Conservation (phyloP, 495 filamentous ascomycete genomes). For the Penicillium macrosclerotiorum region DNA sequence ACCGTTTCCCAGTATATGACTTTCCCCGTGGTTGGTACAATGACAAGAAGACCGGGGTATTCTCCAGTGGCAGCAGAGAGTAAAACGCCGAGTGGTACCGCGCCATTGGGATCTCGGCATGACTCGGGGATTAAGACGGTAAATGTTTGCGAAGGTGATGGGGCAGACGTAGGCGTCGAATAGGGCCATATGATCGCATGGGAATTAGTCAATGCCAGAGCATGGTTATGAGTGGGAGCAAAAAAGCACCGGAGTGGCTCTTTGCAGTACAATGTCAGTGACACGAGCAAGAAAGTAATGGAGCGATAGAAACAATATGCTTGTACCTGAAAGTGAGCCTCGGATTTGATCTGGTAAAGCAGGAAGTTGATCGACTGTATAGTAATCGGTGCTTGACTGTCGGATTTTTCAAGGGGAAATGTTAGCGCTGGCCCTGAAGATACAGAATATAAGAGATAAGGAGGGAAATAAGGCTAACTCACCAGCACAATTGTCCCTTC, state of each 20-base stretch:
- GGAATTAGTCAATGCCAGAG: slow-evolving; percentile 71
- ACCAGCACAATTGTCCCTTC: slow-evolving; percentile 66
- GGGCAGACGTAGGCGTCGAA: slow-evolving; percentile 47
- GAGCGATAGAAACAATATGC: slow-evolving; percentile 5
- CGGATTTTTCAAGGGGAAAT: too few species aligned
- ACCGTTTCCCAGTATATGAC: slow-evolving; percentile 95
- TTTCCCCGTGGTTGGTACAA: slow-evolving; percentile 79
- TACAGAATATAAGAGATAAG: slow-evolving; percentile 3
- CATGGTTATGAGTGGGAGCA: slow-evolving; percentile 66
- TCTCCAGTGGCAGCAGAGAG: slow-evolving; percentile 70
- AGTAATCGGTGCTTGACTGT: slow-evolving; percentile 84
- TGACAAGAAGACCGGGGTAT: slow-evolving; percentile 78
- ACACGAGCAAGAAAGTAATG: not conserved
- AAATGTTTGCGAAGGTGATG: slow-evolving; percentile 65
- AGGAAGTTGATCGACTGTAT: slow-evolving; percentile 80
- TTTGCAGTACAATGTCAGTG: slow-evolving; percentile 23
- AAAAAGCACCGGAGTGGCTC: slow-evolving; percentile 52
- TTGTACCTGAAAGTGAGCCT: slow-evolving; percentile 56
- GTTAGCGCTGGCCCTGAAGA: too few species aligned
- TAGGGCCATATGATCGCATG: slow-evolving; percentile 91
- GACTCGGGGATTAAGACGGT: slow-evolving; percentile 72
- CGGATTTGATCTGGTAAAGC: slow-evolving; percentile 73
- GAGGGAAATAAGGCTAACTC: slow-evolving; percentile 25
- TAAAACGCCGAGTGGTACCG: slow-evolving; percentile 76
- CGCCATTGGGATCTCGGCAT: slow-evolving; percentile 59